phyloP scores from a whole-genome alignment of 768 basidiomycete genomes.

The Macrocybe gigantea region DNA sequence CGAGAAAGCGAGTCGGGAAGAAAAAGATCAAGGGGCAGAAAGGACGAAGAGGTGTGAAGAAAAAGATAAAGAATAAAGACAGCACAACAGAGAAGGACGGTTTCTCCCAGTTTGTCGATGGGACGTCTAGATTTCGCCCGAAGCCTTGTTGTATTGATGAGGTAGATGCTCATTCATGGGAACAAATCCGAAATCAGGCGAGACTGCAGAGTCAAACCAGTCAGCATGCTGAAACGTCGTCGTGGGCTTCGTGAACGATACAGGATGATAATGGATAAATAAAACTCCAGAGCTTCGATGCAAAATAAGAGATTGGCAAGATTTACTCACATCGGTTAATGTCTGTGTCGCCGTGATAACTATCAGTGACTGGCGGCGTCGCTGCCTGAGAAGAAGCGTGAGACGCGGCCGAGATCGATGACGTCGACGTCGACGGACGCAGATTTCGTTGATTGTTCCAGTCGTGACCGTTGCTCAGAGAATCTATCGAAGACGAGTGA shows the following conservation, averaged over 20 bases:
- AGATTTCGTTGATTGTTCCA: slow-evolving; percentile 44
- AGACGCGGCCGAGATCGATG: slow-evolving; percentile 70
- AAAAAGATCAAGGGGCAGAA: slow-evolving; percentile 1
- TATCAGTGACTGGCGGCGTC: slow-evolving; percentile 70
- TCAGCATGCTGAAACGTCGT: slow-evolving; percentile 36
- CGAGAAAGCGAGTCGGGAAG: slow-evolving; percentile 6
- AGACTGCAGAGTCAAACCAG: slow-evolving; percentile 50
- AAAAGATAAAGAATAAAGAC: not conserved
- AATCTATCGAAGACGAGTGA: slow-evolving; percentile 35
- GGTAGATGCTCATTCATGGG: slow-evolving; percentile 75
- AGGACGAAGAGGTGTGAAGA: not conserved
- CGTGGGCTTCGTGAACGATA: slow-evolving; percentile 14
- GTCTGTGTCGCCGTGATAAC: slow-evolving; percentile 63
- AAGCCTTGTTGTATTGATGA: slow-evolving; percentile 54
- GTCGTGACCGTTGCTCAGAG: slow-evolving; percentile 38
- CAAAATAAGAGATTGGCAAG: not conserved
- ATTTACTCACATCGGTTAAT: slow-evolving; percentile 76
- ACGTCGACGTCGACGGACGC: slow-evolving; percentile 74
- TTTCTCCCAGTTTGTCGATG: too few relatives aligned
- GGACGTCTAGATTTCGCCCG: slow-evolving; percentile 37
- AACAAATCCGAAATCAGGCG: slow-evolving; percentile 83
- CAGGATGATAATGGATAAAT: slow-evolving; percentile 2
- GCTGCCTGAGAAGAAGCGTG: slow-evolving; percentile 79
- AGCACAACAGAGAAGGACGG: too few relatives aligned
- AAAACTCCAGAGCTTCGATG: not conserved